These are phyloP conservation scores for Colletotrichum shisoi DNA, from an alignment of 2,329 filamentous ascomycete genomes.

Conservation along the genomic window DNA sequence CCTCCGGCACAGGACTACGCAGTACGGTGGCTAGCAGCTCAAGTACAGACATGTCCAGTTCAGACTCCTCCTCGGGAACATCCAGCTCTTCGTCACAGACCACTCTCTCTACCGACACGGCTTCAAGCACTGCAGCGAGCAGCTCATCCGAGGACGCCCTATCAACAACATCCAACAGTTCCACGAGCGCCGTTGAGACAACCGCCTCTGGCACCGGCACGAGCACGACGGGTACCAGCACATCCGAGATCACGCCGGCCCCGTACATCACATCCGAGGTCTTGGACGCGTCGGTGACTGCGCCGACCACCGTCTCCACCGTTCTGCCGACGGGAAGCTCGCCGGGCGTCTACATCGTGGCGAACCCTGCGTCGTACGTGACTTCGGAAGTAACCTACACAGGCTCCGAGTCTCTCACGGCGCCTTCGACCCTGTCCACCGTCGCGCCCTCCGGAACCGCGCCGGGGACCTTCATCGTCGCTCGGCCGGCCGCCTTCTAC, in stretches of 20 bases:
- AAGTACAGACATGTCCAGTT: neutral
- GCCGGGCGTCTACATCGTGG: conserved; percentile 27
- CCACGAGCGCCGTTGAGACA: neutral
- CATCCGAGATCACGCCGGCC: neutral
- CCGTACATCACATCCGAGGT: conserved; percentile 8
- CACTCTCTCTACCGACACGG: neutral
- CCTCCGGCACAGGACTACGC: too few relatives aligned
- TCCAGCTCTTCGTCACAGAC: neutral
- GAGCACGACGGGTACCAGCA: neutral
- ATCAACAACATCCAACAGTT: neutral
- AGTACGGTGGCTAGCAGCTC: neutral
- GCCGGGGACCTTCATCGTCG: conserved; percentile 11
- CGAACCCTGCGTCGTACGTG: neutral
- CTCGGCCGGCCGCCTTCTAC: neutral
- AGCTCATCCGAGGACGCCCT: neutral
- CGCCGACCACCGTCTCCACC: conserved; percentile 14
- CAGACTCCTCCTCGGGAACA: neutral
- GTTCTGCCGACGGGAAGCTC: conserved; percentile 13
- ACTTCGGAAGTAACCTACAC: neutral
- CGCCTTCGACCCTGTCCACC: neutral
- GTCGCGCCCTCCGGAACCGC: neutral
- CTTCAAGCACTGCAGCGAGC: neutral
- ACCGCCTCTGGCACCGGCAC: neutral
- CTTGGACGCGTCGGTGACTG: conserved; percentile 5
- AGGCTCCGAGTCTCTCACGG: neutral